phyloP scores from a whole-genome alignment of 306 rosid genomes.

The Phaseolus lunatus region DNA sequence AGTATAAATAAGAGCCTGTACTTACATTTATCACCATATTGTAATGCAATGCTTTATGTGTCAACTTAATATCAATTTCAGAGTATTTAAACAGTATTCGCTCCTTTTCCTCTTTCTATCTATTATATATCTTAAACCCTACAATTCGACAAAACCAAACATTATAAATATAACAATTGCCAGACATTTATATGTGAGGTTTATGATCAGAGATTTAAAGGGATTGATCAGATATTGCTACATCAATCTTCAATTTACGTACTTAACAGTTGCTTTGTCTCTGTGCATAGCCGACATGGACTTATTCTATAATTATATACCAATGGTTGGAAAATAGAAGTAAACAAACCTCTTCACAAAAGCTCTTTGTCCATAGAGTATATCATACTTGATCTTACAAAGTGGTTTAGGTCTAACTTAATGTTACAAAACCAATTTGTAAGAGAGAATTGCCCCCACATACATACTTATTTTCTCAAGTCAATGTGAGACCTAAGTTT shows the following conservation, averaged over 20 bases:
- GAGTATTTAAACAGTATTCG: background rate
- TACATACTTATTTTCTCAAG: too few species aligned
- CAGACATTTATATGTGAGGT: background rate
- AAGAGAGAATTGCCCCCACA: too few species aligned
- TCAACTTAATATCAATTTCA: background rate
- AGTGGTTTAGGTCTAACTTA: too few species aligned
- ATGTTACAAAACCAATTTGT: too few species aligned
- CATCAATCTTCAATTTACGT: background rate
- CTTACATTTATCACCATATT: background rate
- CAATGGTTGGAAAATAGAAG: background rate
- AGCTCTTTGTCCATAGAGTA: constrained; percentile 5
- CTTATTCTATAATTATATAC: background rate
- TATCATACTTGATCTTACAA: background rate
- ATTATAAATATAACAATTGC: constrained; percentile 15
- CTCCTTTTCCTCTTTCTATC: background rate
- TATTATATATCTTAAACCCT: background rate
- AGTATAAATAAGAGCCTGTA: background rate
- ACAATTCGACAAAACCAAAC: background rate
- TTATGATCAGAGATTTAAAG: background rate
- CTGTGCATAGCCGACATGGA: background rate
- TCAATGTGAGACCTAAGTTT: too few species aligned
- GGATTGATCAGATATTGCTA: constrained; percentile 22
- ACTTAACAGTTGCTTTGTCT: constrained; percentile 23
- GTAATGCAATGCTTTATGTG: background rate
- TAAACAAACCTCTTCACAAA: background rate